Evolutionary conservation across 2,329 filamentous ascomycete species (phyloP).

Genomic region (Alternaria ethzedia): DNA sequence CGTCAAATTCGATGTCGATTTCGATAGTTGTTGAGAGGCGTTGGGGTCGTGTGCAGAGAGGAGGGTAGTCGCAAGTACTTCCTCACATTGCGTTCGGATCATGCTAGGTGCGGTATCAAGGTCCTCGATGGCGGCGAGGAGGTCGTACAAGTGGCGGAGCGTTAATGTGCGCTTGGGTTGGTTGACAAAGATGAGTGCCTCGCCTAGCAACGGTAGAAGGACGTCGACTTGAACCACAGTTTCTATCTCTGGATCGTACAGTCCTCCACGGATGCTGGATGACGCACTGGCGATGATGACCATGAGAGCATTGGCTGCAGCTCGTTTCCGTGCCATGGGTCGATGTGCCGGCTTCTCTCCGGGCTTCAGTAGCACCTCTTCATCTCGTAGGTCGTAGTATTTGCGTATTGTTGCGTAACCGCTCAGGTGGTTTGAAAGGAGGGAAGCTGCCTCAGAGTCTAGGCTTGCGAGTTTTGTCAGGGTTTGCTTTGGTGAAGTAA

Average conservation of each 20-base stretch:
- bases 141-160: slow-evolving; percentile 73
- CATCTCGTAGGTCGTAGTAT: slow-evolving; percentile 89
- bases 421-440: slow-evolving; percentile 84
- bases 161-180: slow-evolving; percentile 67
- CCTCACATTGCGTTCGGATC: slow-evolving; percentile 76
- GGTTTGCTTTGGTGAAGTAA: slow-evolving; percentile 73
- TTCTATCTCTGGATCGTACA: slow-evolving; percentile 81
- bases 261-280: slow-evolving; percentile 87
- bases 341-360: slow-evolving; percentile 52
- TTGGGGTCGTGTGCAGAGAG: slow-evolving; percentile 65
- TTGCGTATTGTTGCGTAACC: slow-evolving; percentile 90
- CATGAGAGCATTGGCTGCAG: slow-evolving; percentile 75
- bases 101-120: slow-evolving; percentile 75
- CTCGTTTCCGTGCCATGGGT: slow-evolving; percentile 67
- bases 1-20: slow-evolving; percentile 60
- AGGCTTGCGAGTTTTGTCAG: slow-evolving; percentile 74
- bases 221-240: slow-evolving; percentile 90
- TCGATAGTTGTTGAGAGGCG: slow-evolving; percentile 53
- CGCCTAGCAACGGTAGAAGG: slow-evolving; percentile 80
- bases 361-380: slow-evolving; percentile 54
- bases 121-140: slow-evolving; percentile 81
- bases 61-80: slow-evolving; percentile 78
- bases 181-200: slow-evolving; percentile 78
- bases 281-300: slow-evolving; percentile 86
- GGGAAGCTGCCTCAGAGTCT: slow-evolving; percentile 80